phyloP scores from a whole-genome alignment of 2,329 filamentous ascomycete species.

The Penicillium sp. region DNA sequence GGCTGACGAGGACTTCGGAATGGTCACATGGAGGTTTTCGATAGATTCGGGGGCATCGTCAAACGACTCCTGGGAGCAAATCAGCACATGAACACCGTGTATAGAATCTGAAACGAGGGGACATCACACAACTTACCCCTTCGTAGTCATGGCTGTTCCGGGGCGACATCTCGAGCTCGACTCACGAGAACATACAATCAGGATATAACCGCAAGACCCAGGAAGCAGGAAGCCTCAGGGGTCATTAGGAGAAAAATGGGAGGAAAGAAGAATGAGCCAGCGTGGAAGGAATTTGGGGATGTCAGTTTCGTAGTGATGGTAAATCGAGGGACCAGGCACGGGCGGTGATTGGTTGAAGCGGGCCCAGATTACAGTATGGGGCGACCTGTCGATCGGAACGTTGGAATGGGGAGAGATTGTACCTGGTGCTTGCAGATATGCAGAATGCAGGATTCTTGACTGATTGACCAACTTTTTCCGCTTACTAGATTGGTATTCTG shows the following conservation, averaged over 20 bases:
- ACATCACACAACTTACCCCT: slow-evolving; percentile 35
- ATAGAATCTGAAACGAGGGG: slow-evolving; percentile 10
- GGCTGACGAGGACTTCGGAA: slow-evolving; percentile 50
- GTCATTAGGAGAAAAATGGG: slow-evolving; percentile 7
- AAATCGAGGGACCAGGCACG: slow-evolving; percentile 21
- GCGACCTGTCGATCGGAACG: slow-evolving; percentile 18
- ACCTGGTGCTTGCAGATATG: slow-evolving; percentile 1
- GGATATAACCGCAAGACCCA: slow-evolving; percentile 15
- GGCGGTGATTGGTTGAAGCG: slow-evolving; percentile 18
- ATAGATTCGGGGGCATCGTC: slow-evolving; percentile 69
- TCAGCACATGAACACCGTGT: neutral
- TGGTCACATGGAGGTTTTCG: slow-evolving; percentile 30
- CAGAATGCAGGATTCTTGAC: slow-evolving; percentile 6
- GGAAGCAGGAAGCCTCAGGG: slow-evolving; percentile 4
- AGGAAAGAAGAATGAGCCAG: slow-evolving; percentile 12
- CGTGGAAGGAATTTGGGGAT: slow-evolving; percentile 18
- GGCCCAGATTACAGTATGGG: slow-evolving; percentile 2
- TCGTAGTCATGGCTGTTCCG: slow-evolving; percentile 44
- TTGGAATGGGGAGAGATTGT: slow-evolving; percentile 13
- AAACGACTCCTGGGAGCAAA: slow-evolving; percentile 66
- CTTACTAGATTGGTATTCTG: neutral
- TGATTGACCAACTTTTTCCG: neutral
- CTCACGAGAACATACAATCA: slow-evolving; percentile 16
- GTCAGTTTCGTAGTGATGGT: slow-evolving; percentile 15
- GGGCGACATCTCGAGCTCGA: slow-evolving; percentile 32